A percentile compares a stretch with the other conserved stretches of the same genome.
phyloP scores from a whole-genome alignment of 2,329 filamentous ascomycete species.

The Teratosphaeria viscida region DNA sequence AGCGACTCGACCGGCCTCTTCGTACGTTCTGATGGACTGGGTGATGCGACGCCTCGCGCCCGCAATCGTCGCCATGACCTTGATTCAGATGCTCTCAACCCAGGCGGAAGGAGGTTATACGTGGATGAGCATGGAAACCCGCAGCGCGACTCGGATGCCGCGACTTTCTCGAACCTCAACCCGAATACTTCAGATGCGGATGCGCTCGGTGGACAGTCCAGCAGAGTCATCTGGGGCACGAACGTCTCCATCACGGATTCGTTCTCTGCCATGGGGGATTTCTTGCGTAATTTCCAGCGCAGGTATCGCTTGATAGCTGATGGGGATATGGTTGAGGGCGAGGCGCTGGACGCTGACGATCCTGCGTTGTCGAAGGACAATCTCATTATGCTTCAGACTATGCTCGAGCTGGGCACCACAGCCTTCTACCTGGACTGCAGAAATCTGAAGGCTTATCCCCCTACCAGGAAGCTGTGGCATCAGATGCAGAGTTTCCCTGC shows the following conservation, averaged over 20 bases:
- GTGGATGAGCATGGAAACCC: conserved; percentile 55
- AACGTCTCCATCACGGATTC: conserved; percentile 90
- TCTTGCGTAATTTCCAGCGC: conserved; percentile 78
- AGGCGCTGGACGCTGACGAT: conserved; percentile 56
- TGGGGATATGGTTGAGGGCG: conserved; percentile 61
- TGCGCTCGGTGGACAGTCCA: conserved; percentile 68
- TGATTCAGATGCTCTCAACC: conserved; percentile 61
- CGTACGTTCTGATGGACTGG: conserved; percentile 53
- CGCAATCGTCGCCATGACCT: conserved; percentile 73
- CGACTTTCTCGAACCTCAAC: conserved; percentile 58
- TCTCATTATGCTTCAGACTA: conserved; percentile 73
- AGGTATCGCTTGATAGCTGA: conserved; percentile 92
- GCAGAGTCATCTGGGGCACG: conserved; percentile 89
- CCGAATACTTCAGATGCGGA: conserved; percentile 89
- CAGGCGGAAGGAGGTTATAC: conserved; percentile 46
- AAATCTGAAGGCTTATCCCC: conserved; percentile 85
- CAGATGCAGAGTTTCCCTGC: conserved; percentile 90
- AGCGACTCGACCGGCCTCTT: conserved; percentile 62
- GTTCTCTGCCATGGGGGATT: conserved; percentile 79
- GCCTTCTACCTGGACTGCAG: conserved; percentile 79
- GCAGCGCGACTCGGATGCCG: conserved; percentile 43
- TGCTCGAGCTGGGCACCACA: conserved; percentile 76
- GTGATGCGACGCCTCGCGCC: conserved; percentile 39
- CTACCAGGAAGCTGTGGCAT: conserved; percentile 88
- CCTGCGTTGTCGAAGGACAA: conserved; percentile 74